Percentiles rank a stretch among this genome's conserved stretches.
These are phyloP conservation scores for Eucalyptus camaldulensis DNA, from an alignment of 345 rosid genomes.

Conservation along the genomic window DNA sequence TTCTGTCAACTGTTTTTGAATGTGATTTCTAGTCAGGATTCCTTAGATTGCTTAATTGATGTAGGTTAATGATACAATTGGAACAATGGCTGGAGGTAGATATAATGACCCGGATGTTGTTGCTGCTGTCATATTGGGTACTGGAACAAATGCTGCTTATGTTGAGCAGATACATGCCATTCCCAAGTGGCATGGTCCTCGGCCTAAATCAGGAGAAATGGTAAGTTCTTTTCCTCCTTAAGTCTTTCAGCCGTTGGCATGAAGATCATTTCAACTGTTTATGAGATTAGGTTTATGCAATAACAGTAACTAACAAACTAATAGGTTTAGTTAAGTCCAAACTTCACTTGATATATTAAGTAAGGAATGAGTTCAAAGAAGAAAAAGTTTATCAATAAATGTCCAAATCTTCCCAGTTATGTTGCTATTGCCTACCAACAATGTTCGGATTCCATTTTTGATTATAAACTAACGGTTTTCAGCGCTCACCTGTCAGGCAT, in stretches of 20 bases:
- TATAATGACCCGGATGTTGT: constrained; percentile 50
- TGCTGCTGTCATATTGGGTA: constrained; percentile 88
- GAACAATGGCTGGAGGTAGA: constrained; percentile 90
- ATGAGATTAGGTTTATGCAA: not conserved
- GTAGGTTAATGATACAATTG: constrained; percentile 86
- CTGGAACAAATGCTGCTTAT: constrained; percentile 89
- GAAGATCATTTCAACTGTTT: not conserved
- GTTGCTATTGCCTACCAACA: not conserved
- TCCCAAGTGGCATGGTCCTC: constrained; percentile 81
- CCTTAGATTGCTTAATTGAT: not conserved
- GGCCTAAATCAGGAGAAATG: constrained; percentile 87
- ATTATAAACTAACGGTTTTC: not conserved
- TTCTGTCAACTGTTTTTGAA: not conserved
- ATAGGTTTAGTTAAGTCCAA: not conserved
- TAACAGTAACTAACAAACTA: not conserved
- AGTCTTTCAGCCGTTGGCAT: not conserved
- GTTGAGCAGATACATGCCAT: constrained; percentile 70
- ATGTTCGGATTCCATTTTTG: not conserved
- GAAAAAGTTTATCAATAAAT: not conserved
- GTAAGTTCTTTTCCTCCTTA: constrained; percentile 5
- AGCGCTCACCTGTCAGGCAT: not conserved
- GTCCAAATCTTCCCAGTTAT: not conserved
- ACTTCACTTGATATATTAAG: not conserved
- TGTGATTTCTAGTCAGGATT: not conserved
- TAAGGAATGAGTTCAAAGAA: not conserved